These are phyloP conservation scores for Aspergillus persii DNA, from an alignment of 2,329 filamentous ascomycete species.

Conservation along the genomic window DNA sequence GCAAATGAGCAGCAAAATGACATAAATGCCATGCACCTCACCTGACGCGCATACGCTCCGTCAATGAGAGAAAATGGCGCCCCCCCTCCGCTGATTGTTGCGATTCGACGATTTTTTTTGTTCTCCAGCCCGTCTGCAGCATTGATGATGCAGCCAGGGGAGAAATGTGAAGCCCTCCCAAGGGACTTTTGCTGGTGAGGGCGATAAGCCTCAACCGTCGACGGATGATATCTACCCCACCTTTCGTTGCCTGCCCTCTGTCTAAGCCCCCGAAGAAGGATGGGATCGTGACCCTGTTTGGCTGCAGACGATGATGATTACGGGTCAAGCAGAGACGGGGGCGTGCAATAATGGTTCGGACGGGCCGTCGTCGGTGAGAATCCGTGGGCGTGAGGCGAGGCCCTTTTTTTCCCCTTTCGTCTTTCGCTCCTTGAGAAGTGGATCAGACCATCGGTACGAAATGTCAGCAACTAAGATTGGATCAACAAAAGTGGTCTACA, in stretches of 20 bases:
- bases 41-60: not conserved
- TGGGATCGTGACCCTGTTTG: not conserved
- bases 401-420: not conserved
- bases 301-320: not conserved
- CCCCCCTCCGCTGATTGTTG: not conserved
- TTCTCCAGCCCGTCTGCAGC: not conserved
- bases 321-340: not conserved
- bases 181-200: not conserved
- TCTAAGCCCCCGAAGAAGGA: not conserved
- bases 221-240: not conserved
- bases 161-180: not conserved
- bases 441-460: not conserved
- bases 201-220: not conserved
- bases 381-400: not conserved
- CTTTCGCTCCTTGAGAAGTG: not conserved
- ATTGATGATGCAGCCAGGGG: not conserved
- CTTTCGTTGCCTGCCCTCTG: not conserved
- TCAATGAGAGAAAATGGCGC: not conserved
- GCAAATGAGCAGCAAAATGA: not conserved
- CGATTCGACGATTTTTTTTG: not conserved
- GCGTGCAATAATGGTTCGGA: not conserved
- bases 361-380: not conserved
- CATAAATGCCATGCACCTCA: not conserved
- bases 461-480: not conserved
- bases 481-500: not conserved